Evolutionary conservation across 2,329 filamentous ascomycete genomes (phyloP), one percentile per base, ranked within the genome.

Genomic region (Venturia aucupariae): DNA sequence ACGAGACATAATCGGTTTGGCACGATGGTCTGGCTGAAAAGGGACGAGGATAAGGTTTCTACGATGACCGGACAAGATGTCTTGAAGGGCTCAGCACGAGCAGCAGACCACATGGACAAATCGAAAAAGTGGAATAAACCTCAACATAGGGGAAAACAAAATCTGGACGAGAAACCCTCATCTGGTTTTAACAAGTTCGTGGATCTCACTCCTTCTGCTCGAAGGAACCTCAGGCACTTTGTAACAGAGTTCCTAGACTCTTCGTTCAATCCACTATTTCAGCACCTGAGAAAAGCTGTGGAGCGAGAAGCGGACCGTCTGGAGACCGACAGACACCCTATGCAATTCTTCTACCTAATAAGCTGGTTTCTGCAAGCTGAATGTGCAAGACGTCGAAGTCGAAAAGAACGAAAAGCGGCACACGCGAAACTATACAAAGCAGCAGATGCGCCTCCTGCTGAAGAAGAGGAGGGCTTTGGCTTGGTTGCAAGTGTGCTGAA

Each of bases 21-120:
- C 2, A 96, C 92, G 13, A 97, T 97, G 90, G 86, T 97, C 41
- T 97, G 93, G 92, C 86, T 99, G 44, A 91, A 96, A 77, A 82
- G 92, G 64, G 89, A 92, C 60, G 89, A 92, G 69, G 86, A 89
- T 61, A 92, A 92, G 71, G 84, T 94, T 70, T 89, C 90, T 0
- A 92, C 92, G 0, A 83, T 99, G 1, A 92, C 92, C 0, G 94
- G 94, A 0, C 93, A 97, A 72, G 88, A 92, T 69, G 90, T 90
- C 4, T 83, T 99, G 55, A 84, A 86, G 3, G 86, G 91, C 70
- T 84, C 86, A 7, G 82, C 89, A 10, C 83, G 84, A 46, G 88
- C 89, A 7, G 83, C 96, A 68, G 82, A 89, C 61, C 95, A 96
- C 74, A 92, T 99, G 85, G 94, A 99, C 71, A 87, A 84, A 67